These are phyloP conservation scores for Millerago galiae DNA, from an alignment of 805 yeast genomes.

Conservation along the genomic window DNA sequence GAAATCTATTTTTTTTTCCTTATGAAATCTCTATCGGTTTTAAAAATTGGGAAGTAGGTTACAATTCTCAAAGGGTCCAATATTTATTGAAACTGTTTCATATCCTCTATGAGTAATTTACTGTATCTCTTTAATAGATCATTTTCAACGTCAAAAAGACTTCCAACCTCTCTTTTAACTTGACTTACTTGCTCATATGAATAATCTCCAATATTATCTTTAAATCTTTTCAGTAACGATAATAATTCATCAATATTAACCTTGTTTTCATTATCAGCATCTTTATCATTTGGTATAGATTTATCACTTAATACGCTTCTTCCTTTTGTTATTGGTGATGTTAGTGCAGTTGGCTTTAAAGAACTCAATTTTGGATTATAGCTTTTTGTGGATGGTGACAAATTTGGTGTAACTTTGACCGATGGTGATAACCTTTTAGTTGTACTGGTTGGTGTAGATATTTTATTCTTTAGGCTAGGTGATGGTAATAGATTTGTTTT, in stretches of 20 bases:
- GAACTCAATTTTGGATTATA: conserved; percentile 6
- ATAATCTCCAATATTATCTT: conserved; percentile 15
- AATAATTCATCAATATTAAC: conserved; percentile 13
- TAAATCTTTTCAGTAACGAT: conserved; percentile 11
- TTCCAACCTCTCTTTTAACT: conserved; percentile 20
- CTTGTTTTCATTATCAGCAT: conserved; percentile 12
- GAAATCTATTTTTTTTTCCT: conserved; percentile 3
- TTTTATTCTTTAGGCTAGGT: conserved; percentile 2
- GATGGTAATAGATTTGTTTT: conserved; percentile 20
- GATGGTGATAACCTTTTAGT: conserved; percentile 1
- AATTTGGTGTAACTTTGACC: not conserved
- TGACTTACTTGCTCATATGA: conserved; percentile 16
- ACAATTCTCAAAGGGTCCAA: too few species aligned
- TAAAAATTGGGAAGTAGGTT: too few species aligned
- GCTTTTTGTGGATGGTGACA: conserved; percentile 7
- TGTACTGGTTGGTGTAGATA: not conserved
- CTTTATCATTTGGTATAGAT: conserved; percentile 7
- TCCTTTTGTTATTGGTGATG: conserved; percentile 7
- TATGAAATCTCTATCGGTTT: not conserved
- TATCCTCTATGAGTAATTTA: conserved; percentile 4
- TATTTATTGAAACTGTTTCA: conserved; percentile 3
- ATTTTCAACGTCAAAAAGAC: conserved; percentile 18
- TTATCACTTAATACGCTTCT: conserved; percentile 7
- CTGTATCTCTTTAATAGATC: conserved; percentile 32
- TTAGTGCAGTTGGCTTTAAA: not conserved